Evolutionary conservation across 2,329 filamentous ascomycete species (phyloP).

Genomic region (Sclerotinia spermophila): DNA sequence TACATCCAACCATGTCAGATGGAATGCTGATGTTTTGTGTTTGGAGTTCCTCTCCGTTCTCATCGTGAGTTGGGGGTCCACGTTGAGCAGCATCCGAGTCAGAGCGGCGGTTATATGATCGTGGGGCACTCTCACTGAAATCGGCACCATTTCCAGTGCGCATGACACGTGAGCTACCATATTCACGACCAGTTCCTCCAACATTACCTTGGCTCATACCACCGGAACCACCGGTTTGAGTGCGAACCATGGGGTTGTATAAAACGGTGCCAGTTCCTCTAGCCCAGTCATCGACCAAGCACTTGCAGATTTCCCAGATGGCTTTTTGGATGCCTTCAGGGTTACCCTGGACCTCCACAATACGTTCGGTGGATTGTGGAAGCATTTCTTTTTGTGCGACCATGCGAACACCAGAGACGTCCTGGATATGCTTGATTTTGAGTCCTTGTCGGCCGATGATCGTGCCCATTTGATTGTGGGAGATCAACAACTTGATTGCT

Average conservation of each 20-base stretch:
- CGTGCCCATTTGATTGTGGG: slow-evolving; percentile 99
- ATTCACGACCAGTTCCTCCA: slow-evolving; percentile 48
- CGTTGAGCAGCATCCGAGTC: slow-evolving; percentile 77
- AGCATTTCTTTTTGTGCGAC: slow-evolving; percentile 99
- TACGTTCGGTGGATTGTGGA: slow-evolving; percentile 94
- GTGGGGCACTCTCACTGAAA: slow-evolving; percentile 78
- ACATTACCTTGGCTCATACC: slow-evolving; percentile 46
- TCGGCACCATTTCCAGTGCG: slow-evolving; percentile 97
- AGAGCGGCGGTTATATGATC: slow-evolving; percentile 72
- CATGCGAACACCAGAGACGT: slow-evolving; percentile 95
- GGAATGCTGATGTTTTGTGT: slow-evolving; percentile 99
- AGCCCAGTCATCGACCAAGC: slow-evolving; percentile 95
- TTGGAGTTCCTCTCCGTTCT: slow-evolving; percentile 96
- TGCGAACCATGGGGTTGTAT: slow-evolving; percentile 93
- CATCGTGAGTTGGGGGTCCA: slow-evolving; percentile 82
- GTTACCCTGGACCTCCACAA: slow-evolving; percentile 93
- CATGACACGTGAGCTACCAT: slow-evolving; percentile 69
- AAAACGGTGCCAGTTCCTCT: slow-evolving; percentile 94
- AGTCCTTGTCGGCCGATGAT: slow-evolving; percentile 95
- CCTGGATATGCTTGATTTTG: slow-evolving; percentile 99
- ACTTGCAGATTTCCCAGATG: slow-evolving; percentile 98
- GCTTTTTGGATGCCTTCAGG: slow-evolving; percentile 94
- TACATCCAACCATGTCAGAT: slow-evolving; percentile 99
- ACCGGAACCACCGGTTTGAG: slow-evolving; percentile 55
- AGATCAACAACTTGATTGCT: slow-evolving; percentile 98